These are phyloP conservation scores for Ceratobasidium sp. DNA, from an alignment of 1,284 basidiomycete species.

Conservation along the genomic window DNA sequence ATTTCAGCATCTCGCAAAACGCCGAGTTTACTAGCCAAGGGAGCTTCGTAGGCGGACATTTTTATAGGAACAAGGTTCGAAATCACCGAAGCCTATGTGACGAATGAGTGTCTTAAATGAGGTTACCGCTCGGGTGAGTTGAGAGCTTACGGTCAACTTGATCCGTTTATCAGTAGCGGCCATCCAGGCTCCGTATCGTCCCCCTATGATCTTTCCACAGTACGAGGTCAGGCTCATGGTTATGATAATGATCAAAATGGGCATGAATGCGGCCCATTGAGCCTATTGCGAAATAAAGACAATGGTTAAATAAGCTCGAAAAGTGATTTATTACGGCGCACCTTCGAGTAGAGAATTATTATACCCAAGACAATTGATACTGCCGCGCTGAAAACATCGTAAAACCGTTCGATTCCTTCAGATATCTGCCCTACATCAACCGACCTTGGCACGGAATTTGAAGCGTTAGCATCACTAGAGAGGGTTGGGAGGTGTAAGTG, in stretches of 20 bases:
- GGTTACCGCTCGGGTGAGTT: no score
- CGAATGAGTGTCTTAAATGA: no score
- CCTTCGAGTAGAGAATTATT: conserved; percentile 48
- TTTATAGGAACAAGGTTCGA: neutral
- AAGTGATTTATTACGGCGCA: neutral
- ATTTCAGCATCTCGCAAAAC: neutral
- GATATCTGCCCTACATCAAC: conserved; percentile 51
- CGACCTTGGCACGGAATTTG: conserved; percentile 1
- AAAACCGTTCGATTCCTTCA: conserved; percentile 48
- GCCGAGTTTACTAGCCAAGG: neutral
- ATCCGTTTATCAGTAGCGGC: conserved; percentile 49
- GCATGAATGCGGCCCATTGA: conserved; percentile 36
- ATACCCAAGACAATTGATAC: conserved; percentile 48
- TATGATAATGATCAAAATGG: neutral
- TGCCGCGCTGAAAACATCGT: conserved; percentile 49
- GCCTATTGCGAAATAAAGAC: conserved; percentile 26
- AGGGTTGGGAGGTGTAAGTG: neutral
- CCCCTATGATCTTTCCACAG: conserved; percentile 33
- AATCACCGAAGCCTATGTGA: neutral
- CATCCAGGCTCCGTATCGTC: conserved; percentile 49
- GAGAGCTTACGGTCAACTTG: conserved; percentile 33
- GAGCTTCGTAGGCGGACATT: neutral
- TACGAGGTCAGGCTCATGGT: conserved; percentile 17
- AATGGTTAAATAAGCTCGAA: neutral
- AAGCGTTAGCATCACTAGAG: no score